Evolutionary conservation across 352 stramenopile species (phyloP).

Genomic region (Phytophthora nicotianae): DNA sequence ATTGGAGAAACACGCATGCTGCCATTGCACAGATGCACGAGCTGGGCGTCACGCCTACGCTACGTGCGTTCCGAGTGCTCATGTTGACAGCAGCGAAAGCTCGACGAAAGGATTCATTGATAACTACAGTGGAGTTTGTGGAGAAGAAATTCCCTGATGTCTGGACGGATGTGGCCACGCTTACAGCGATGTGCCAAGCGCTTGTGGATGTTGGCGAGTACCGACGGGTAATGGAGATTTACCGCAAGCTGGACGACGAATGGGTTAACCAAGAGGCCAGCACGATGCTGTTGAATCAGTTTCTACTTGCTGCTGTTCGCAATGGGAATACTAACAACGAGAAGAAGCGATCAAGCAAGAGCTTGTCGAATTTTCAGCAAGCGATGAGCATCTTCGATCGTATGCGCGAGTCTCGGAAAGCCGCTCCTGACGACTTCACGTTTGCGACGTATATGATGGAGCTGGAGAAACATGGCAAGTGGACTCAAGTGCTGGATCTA

Average conservation of each 20-base stretch:
- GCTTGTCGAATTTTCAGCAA: conserved; percentile 9
- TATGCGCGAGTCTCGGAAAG: conserved; percentile 46
- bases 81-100: conserved; percentile 61
- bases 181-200: conserved; percentile 72
- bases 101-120: conserved; percentile 48
- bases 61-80: conserved; percentile 65
- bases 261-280: conserved; percentile 49
- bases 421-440: conserved; percentile 60
- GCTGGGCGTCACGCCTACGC: conserved; percentile 45
- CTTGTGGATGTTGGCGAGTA: conserved; percentile 53
- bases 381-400: conserved; percentile 50
- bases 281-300: conserved; percentile 66
- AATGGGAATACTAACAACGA: conserved; percentile 8
- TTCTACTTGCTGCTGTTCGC: conserved; percentile 55
- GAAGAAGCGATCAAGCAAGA: conserved; percentile 2
- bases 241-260: conserved; percentile 40
- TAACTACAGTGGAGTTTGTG: conserved; percentile 55
- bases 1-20: conserved; percentile 63
- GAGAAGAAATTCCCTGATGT: conserved; percentile 41
- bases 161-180: conserved; percentile 48
- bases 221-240: conserved; percentile 50
- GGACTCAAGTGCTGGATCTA: conserved; percentile 50
- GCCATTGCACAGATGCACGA: conserved; percentile 72
- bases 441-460: conserved; percentile 67
- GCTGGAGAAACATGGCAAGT: conserved; percentile 54